A percentile compares a stretch with the other conserved stretches of the same genome.
These are phyloP conservation scores for Cryptomeria japonica DNA, from an alignment of 75 land plant genomes.

Conservation along the genomic window DNA sequence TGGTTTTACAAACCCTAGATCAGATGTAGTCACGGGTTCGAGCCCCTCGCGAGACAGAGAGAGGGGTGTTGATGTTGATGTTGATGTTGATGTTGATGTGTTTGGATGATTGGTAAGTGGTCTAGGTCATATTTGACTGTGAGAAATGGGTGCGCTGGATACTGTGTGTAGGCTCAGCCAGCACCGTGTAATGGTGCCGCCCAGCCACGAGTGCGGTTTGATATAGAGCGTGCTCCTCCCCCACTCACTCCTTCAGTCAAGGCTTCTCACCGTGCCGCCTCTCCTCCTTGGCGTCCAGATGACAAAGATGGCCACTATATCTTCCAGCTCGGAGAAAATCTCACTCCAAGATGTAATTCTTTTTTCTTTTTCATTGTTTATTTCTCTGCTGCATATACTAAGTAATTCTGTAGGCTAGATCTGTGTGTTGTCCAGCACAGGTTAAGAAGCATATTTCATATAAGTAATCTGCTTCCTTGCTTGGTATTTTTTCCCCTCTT, in stretches of 20 bases:
- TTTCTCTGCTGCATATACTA: neutral
- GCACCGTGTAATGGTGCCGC: constrained; percentile 27
- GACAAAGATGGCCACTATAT: constrained; percentile 82
- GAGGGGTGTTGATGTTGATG: neutral
- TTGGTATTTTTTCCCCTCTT: too few relatives aligned
- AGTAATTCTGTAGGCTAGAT: neutral
- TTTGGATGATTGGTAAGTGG: neutral
- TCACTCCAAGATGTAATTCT: constrained; percentile 78
- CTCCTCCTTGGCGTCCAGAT: constrained; percentile 76
- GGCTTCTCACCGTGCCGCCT: constrained; percentile 11
- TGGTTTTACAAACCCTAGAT: neutral
- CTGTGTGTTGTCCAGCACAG: too few relatives aligned
- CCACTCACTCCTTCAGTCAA: neutral
- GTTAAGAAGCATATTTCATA: too few relatives aligned
- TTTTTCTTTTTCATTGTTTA: neutral
- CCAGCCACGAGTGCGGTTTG: constrained; percentile 24
- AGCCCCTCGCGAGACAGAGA: neutral
- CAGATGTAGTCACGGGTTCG: constrained; percentile 8
- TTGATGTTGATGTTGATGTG: neutral
- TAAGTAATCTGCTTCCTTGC: too few relatives aligned
- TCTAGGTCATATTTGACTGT: constrained; percentile 17
- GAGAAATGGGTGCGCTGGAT: constrained; percentile 25
- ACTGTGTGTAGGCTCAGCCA: constrained; percentile 42
- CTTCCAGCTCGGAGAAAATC: constrained; percentile 82
- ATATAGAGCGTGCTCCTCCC: constrained; percentile 8